These are phyloP conservation scores for Sedum album DNA, from an alignment of 164 flowering plant species.

Conservation along the genomic window DNA sequence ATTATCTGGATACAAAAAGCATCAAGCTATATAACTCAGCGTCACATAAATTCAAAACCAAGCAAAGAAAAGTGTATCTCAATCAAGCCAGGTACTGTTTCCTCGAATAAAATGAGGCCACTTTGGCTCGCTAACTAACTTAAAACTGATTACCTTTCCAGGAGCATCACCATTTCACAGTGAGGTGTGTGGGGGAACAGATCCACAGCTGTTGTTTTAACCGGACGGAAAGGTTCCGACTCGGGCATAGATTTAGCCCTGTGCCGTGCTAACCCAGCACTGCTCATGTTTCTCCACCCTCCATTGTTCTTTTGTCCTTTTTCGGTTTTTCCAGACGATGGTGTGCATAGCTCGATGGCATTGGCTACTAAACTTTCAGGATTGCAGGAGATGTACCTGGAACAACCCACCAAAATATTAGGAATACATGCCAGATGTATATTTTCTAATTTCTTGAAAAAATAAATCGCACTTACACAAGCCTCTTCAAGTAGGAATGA, in stretches of 20 bases:
- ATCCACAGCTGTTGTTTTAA: constrained; percentile 58
- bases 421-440: neutral
- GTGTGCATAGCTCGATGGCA: constrained; percentile 87
- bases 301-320: constrained; percentile 50
- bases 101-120: too few relatives aligned
- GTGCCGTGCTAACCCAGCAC: constrained; percentile 82
- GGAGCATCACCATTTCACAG: constrained; percentile 5
- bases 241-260: constrained; percentile 87
- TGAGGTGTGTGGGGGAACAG: constrained; percentile 5
- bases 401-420: constrained; percentile 9
- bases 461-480: constrained; percentile 7
- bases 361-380: constrained; percentile 90
- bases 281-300: constrained; percentile 85
- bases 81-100: too few relatives aligned
- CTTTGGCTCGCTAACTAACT: neutral
- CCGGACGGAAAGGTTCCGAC: constrained; percentile 82
- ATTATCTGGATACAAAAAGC: too few relatives aligned
- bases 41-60: too few relatives aligned
- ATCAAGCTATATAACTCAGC: too few relatives aligned
- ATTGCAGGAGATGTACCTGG: constrained; percentile 91
- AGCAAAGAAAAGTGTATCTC: too few relatives aligned
- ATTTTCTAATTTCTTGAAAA: neutral
- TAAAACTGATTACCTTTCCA: constrained; percentile 50
- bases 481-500: constrained; percentile 39
- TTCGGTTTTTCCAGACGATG: constrained; percentile 50